These are phyloP conservation scores for Nemophila menziesii DNA, from an alignment of 257 asterid genomes.

Conservation along the genomic window DNA sequence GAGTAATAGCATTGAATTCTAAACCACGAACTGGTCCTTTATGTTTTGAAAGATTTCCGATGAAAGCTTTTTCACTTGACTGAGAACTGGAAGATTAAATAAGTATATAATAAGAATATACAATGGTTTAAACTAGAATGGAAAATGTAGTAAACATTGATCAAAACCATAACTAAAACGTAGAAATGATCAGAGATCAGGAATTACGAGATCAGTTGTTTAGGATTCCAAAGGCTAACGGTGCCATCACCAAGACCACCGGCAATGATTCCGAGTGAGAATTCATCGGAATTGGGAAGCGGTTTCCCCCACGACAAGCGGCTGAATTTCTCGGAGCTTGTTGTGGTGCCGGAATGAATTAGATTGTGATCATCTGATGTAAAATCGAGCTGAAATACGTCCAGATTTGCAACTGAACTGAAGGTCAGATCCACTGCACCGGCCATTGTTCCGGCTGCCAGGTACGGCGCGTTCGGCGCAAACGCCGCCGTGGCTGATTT, in stretches of 20 bases:
- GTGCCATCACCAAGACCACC: constrained; percentile 96
- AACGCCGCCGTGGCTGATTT: constrained; percentile 95
- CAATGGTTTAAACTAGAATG: no score
- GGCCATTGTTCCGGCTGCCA: constrained; percentile 99
- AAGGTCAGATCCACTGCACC: constrained; percentile 98
- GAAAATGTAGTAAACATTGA: background rate
- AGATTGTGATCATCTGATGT: constrained; percentile 72
- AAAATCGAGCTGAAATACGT: constrained; percentile 80
- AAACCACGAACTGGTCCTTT: constrained; percentile 92
- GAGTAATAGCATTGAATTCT: constrained; percentile 68
- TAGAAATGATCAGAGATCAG: background rate
- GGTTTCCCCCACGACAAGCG: constrained; percentile 81
- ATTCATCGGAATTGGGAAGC: constrained; percentile 56
- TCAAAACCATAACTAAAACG: background rate
- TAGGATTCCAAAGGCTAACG: constrained; percentile 95
- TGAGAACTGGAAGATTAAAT: constrained; percentile 24
- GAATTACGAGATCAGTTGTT: constrained; percentile 59
- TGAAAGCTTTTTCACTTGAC: constrained; percentile 51
- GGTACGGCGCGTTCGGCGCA: constrained; percentile 70
- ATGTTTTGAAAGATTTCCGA: constrained; percentile 63
- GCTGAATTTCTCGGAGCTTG: constrained; percentile 81
- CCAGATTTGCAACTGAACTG: constrained; percentile 92
- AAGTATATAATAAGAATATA: no score
- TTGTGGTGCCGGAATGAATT: constrained; percentile 43
- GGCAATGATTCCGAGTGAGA: constrained; percentile 65